Percentiles rank a stretch among this genome's conserved stretches.
Conservation (phyloP, 257 asterid species). For the Lavandula angustifolia region DNA sequence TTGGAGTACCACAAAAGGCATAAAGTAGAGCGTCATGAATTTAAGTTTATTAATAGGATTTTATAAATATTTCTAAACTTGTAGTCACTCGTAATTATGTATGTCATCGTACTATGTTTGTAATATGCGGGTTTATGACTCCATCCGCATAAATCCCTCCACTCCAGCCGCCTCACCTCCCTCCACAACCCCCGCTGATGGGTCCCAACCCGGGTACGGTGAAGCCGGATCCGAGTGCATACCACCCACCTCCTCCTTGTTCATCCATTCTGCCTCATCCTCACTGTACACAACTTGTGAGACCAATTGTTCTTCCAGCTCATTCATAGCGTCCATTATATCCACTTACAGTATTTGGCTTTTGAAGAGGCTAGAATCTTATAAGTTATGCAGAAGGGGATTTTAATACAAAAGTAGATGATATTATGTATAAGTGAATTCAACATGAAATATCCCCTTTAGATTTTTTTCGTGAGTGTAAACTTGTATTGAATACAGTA, state of each 20-base stretch:
- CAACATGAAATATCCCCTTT: too few species aligned
- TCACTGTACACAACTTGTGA: too few species aligned
- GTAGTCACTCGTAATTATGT: slow-evolving; percentile 6
- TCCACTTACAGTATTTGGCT: too few species aligned
- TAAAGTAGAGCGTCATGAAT: not conserved
- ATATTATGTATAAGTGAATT: too few species aligned
- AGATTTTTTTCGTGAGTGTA: too few species aligned
- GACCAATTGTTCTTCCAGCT: too few species aligned
- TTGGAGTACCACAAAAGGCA: not conserved
- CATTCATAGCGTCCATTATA: too few species aligned
- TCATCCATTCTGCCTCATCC: too few species aligned
- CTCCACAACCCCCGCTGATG: slow-evolving; percentile 58
- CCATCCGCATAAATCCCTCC: slow-evolving; percentile 66
- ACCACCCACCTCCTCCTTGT: slow-evolving; percentile 44
- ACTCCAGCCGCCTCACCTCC: slow-evolving; percentile 46
- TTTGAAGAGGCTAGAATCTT: too few species aligned
- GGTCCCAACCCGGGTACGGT: slow-evolving; percentile 62
- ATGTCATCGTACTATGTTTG: slow-evolving; percentile 12
- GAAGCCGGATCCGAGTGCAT: slow-evolving; percentile 64
- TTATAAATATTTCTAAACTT: not conserved
- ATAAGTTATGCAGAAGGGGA: too few species aligned
- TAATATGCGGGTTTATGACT: slow-evolving; percentile 28
- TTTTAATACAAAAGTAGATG: too few species aligned
- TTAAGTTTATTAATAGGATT: not conserved
- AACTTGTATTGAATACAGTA: too few species aligned